Base-by-base conservation (phyloP, 2,329 filamentous ascomycete genomes). In the Cladophialophora immunda region DNA sequence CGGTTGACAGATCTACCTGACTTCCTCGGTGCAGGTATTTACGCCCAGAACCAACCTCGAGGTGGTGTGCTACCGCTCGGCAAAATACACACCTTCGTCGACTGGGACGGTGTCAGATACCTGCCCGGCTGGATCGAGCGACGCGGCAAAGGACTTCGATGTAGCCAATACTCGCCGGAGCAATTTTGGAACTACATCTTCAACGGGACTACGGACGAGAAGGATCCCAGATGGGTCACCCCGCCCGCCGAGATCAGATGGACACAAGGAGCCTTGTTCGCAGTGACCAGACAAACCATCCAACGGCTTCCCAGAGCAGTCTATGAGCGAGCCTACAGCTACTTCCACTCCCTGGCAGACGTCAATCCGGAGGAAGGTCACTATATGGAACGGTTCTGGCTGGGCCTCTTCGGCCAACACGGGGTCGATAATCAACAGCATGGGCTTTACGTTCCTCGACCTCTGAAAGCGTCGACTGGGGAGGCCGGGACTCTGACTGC, bases 301-400 rank as follows among this genome's bases (percentile, higher is more conserved):
- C 69, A 70, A 36, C 65, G 62, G 15, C 62, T 64, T 36, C 62
- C 68, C 19, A 34, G 47, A 22, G 55, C 64, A 15, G 66, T 62
- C 36, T 72, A 69, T 47, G 19, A 64, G 32, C 38, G 56, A 19
- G 22, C 70, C 15, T 61, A 70, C 17, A 50, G 62, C 8, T 67
- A 68, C 27, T 66, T 67, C 25, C 65, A 70, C 25, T 29, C 61
- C 0, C 58, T 71, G 65, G 52, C 53, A n/a, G 65, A 72, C 34
- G 50, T 62, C 4, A 70, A 72, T 56, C 70, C 70, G 2, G 70
- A 70, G 54, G 70, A 70, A 5, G 70, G 70, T 17, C 70, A 71
- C 55, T 68, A 67, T 52, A 63, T 68, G 69, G 70, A 71, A 55
- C 65, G 70, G 4, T 66, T 72, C 53, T 72, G 69, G 70, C 52